A percentile compares a stretch with the other conserved stretches of the same genome.
Conservation (phyloP, 2,329 filamentous ascomycete genomes). For the Calycina herbarum region DNA sequence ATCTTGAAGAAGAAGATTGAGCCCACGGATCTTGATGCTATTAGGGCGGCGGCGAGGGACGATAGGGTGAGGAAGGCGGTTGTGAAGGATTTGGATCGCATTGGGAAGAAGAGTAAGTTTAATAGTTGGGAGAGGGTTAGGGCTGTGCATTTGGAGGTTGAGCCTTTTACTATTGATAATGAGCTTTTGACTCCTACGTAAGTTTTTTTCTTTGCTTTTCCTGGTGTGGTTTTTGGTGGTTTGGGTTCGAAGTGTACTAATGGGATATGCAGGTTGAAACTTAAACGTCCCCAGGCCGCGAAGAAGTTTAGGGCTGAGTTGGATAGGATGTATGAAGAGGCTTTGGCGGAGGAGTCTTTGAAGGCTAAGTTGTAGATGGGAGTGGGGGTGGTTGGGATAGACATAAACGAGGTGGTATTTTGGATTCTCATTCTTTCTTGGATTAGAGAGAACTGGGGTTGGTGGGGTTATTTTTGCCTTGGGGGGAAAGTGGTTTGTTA, state of each 20-base stretch:
- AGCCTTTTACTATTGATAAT: conserved; percentile 93
- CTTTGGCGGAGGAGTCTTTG: conserved; percentile 36
- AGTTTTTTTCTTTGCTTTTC: conserved; percentile 40
- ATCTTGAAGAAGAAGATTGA: conserved; percentile 68
- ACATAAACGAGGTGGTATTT: too few species aligned
- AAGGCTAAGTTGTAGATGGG: conserved; percentile 48
- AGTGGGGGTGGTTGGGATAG: not conserved
- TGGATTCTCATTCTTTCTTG: conserved; percentile 14
- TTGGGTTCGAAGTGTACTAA: conserved; percentile 13
- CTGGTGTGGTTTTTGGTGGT: not conserved
- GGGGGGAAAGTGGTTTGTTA: too few species aligned
- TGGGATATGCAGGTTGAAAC: conserved; percentile 57
- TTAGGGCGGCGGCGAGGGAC: conserved; percentile 68
- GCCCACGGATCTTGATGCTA: conserved; percentile 62
- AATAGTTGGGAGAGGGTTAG: conserved; percentile 86
- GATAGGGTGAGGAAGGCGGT: conserved; percentile 73
- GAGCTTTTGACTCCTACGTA: conserved; percentile 86
- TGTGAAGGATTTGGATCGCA: conserved; percentile 73
- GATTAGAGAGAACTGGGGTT: too few species aligned
- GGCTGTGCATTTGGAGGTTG: conserved; percentile 72
- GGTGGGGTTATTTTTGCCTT: too few species aligned
- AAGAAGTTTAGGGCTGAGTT: conserved; percentile 46
- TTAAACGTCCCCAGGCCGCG: conserved; percentile 68
- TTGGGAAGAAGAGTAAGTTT: conserved; percentile 82
- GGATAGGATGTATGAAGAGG: conserved; percentile 38